These are phyloP conservation scores for Gyrodon lividus DNA, from an alignment of 768 basidiomycete species.

Conservation along the genomic window DNA sequence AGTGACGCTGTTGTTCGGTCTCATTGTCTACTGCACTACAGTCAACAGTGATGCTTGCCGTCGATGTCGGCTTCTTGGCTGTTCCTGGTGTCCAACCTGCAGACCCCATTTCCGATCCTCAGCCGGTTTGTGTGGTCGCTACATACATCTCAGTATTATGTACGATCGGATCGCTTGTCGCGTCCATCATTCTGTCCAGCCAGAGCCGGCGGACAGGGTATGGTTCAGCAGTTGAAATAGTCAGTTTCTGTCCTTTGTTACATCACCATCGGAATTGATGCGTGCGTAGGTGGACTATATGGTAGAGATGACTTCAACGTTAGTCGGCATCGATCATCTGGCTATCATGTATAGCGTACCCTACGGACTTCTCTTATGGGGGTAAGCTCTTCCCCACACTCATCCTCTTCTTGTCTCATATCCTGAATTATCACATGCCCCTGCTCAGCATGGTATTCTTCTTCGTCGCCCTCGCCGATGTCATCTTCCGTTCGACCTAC, in stretches of 20 bases:
- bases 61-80: conserved; percentile 53
- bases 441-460: conserved; percentile 29
- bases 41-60: conserved; percentile 52
- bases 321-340: conserved; percentile 27
- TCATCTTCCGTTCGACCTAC: conserved; percentile 23
- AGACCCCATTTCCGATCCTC: background rate
- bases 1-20: too few relatives aligned
- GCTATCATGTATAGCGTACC: conserved; percentile 36
- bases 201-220: conserved; percentile 33
- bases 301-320: conserved; percentile 7
- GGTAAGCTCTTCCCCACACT: conserved; percentile 8
- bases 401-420: background rate
- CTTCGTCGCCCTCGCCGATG: conserved; percentile 22
- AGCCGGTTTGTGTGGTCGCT: conserved; percentile 25
- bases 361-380: conserved; percentile 33
- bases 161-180: conserved; percentile 34
- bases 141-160: conserved; percentile 39
- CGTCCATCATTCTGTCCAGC: conserved; percentile 36
- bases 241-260: conserved; percentile 13
- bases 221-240: conserved; percentile 25
- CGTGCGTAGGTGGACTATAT: conserved; percentile 25
- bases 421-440: background rate
- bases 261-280: background rate
- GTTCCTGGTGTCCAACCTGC: conserved; percentile 39
- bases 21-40: conserved; percentile 12